Conservation (phyloP, 2,329 filamentous ascomycete genomes). For the Hypomyces perniciosus region DNA sequence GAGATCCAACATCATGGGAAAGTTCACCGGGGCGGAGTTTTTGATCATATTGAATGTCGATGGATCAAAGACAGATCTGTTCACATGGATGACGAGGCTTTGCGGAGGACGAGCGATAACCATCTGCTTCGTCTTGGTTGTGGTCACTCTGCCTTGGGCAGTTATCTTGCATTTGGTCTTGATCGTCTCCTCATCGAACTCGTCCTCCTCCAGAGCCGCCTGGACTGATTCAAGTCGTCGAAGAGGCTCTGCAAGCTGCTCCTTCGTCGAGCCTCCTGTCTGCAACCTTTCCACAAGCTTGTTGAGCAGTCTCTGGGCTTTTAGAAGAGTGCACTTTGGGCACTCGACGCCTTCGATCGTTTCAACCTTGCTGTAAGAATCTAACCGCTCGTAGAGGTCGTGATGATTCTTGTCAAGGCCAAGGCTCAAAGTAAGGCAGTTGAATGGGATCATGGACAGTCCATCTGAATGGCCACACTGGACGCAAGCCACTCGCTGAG, state of each 20-base stretch:
- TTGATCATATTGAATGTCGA: constrained; percentile 73
- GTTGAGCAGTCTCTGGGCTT: constrained; percentile 42
- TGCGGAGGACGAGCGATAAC: constrained; percentile 77
- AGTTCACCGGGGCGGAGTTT: constrained; percentile 73
- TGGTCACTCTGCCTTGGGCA: constrained; percentile 61
- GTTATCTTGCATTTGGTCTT: constrained; percentile 59
- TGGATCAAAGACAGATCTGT: constrained; percentile 87
- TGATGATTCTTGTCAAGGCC: constrained; percentile 57
- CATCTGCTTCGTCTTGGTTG: constrained; percentile 85
- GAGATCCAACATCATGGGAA: constrained; percentile 68
- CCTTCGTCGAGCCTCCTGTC: constrained; percentile 33
- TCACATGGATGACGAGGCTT: constrained; percentile 79
- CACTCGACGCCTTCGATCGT: constrained; percentile 86
- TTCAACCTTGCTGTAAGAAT: constrained; percentile 80
- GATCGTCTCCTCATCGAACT: constrained; percentile 67
- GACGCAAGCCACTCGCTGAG: constrained; percentile 83
- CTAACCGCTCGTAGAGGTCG: constrained; percentile 70
- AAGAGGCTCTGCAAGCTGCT: constrained; percentile 44
- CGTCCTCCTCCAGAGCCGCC: constrained; percentile 67
- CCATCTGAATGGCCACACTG: constrained; percentile 83
- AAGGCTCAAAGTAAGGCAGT: constrained; percentile 82
- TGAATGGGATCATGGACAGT: constrained; percentile 86
- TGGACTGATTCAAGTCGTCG: constrained; percentile 61
- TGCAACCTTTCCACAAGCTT: constrained; percentile 39
- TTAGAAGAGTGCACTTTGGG: constrained; percentile 77